These are phyloP conservation scores for Phialocephala subalpina DNA, from an alignment of 2,329 filamentous ascomycete species.

Conservation along the genomic window DNA sequence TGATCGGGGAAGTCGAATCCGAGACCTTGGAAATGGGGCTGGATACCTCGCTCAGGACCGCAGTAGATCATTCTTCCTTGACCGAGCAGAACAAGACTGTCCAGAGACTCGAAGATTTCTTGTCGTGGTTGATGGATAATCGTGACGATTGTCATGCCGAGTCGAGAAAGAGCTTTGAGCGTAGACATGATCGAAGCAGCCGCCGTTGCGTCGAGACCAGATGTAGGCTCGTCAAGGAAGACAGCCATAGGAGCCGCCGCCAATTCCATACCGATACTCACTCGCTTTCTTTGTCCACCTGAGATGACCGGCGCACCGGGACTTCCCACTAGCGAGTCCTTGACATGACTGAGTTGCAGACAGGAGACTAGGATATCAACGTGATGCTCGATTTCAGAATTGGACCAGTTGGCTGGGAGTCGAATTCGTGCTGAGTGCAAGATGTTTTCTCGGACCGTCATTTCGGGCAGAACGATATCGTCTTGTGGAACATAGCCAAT, in stretches of 20 bases:
- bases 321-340: slow-evolving; percentile 59
- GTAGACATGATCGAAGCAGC: slow-evolving; percentile 70
- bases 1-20: slow-evolving; percentile 59
- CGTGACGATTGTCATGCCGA: slow-evolving; percentile 61
- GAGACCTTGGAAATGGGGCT: slow-evolving; percentile 58
- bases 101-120: slow-evolving; percentile 64
- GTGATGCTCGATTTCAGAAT: slow-evolving; percentile 57
- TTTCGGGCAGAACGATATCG: slow-evolving; percentile 64
- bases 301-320: slow-evolving; percentile 68
- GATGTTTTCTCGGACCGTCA: slow-evolving; percentile 69
- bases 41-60: slow-evolving; percentile 53
- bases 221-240: slow-evolving; percentile 68
- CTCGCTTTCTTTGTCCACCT: slow-evolving; percentile 68
- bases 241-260: slow-evolving; percentile 65
- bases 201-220: slow-evolving; percentile 68
- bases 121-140: slow-evolving; percentile 64
- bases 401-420: slow-evolving; percentile 59
- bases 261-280: slow-evolving; percentile 67
- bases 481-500: slow-evolving; percentile 70
- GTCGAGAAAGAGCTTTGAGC: slow-evolving; percentile 65
- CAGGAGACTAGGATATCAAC: slow-evolving; percentile 65
- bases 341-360: slow-evolving; percentile 48
- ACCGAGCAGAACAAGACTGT: slow-evolving; percentile 69
- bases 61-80: slow-evolving; percentile 64
- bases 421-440: slow-evolving; percentile 64